These are phyloP conservation scores for Hymenoscyphus scutula DNA, from an alignment of 2,329 filamentous ascomycete species.

Conservation along the genomic window DNA sequence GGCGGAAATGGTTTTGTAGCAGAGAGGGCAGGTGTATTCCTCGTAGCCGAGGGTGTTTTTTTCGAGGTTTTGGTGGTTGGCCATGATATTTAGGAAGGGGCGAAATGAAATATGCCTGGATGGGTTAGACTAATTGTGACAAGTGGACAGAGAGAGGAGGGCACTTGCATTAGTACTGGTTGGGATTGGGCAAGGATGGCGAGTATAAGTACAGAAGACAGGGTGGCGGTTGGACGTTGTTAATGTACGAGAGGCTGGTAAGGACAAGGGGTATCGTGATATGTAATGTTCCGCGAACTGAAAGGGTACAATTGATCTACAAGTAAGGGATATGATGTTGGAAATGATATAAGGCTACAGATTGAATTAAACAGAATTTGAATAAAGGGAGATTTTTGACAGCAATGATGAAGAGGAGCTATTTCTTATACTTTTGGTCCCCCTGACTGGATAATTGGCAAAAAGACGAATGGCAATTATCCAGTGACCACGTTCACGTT, in stretches of 20 bases:
- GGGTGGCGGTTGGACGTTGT: constrained; percentile 14
- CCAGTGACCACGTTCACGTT: background rate
- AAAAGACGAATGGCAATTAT: background rate
- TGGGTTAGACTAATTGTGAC: constrained; percentile 7
- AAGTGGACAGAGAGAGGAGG: background rate
- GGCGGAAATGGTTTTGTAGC: constrained; percentile 27
- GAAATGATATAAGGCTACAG: background rate
- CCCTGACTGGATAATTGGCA: no score
- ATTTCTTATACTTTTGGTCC: background rate
- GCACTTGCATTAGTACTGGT: constrained; percentile 18
- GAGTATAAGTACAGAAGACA: constrained; percentile 22
- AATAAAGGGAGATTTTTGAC: background rate
- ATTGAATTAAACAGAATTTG: background rate
- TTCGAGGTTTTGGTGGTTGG: constrained; percentile 12
- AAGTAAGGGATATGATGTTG: background rate
- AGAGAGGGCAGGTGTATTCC: constrained; percentile 24
- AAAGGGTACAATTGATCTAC: background rate
- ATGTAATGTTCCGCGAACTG: background rate
- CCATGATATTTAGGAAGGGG: constrained; percentile 18
- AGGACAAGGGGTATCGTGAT: background rate
- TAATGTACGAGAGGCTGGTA: background rate
- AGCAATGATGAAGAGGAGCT: background rate
- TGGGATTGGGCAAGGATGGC: constrained; percentile 20
- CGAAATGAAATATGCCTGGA: constrained; percentile 4
- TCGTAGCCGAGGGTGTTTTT: constrained; percentile 12